phyloP scores from a whole-genome alignment of 805 yeast species.

The Deakozyma indianensis region DNA sequence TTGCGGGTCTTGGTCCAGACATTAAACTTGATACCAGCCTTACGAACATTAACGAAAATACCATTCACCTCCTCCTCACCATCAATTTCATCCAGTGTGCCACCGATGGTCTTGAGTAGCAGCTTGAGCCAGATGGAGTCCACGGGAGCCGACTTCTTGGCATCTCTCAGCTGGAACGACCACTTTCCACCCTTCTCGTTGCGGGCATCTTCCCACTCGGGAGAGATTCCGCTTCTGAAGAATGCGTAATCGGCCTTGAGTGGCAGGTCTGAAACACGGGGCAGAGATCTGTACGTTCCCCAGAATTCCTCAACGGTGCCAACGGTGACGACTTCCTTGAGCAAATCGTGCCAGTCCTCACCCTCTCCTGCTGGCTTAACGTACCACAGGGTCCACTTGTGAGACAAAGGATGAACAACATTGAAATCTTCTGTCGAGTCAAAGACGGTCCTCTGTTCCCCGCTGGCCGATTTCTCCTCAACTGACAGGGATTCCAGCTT shows the following conservation, averaged over 20 bases:
- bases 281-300: conserved; percentile 93
- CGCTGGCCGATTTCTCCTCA: conserved; percentile 17
- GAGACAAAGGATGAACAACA: conserved; percentile 78
- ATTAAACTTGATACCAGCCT: conserved; percentile 68
- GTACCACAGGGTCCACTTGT: conserved; percentile 95
- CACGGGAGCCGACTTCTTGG: conserved; percentile 37
- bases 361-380: conserved; percentile 68
- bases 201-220: conserved; percentile 94
- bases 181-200: conserved; percentile 92
- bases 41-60: conserved; percentile 79
- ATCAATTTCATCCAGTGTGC: conserved; percentile 77
- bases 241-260: conserved; percentile 86
- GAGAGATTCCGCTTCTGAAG: conserved; percentile 85
- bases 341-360: conserved; percentile 84
- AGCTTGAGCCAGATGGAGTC: conserved; percentile 74
- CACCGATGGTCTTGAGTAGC: conserved; percentile 82
- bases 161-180: conserved; percentile 63
- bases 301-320: conserved; percentile 97
- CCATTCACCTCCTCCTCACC: conserved; percentile 80
- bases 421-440: conserved; percentile 39
- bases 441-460: conserved; percentile 34
- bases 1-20: conserved; percentile 72
- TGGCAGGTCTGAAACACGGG: conserved; percentile 83
- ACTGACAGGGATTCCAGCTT: conserved; percentile 16
- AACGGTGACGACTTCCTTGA: conserved; percentile 86